Evolutionary conservation across 148 eudicot species (phyloP).

Genomic region (Fallopia convolvulus): DNA sequence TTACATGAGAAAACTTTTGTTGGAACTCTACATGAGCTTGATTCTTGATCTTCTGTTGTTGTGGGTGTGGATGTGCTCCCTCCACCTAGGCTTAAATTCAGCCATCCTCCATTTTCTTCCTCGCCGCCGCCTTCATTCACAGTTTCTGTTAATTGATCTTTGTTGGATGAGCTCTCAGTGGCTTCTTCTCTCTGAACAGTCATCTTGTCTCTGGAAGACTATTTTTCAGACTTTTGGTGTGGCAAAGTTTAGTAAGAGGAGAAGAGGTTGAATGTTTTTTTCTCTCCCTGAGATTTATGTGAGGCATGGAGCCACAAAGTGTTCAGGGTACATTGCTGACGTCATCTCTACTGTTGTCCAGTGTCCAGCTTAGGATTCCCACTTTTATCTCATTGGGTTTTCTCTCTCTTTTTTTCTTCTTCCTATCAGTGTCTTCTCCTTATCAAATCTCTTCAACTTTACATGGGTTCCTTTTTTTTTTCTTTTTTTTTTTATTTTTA

Average conservation of each 20-base stretch:
- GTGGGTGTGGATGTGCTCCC: background rate
- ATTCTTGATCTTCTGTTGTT: constrained; percentile 10
- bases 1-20: constrained; percentile 57
- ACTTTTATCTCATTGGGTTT: constrained; percentile 23
- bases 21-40: constrained; percentile 29
- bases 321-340: constrained; percentile 28
- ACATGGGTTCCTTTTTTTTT: background rate
- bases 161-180: constrained; percentile 19
- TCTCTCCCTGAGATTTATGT: constrained; percentile 14
- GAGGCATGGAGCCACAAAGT: constrained; percentile 27
- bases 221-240: background rate
- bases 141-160: constrained; percentile 18
- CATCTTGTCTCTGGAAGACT: constrained; percentile 16
- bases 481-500: too few species aligned
- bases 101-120: constrained; percentile 31
- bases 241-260: background rate
- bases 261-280: constrained; percentile 12
- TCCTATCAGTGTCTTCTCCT: constrained; percentile 11
- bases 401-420: constrained; percentile 14
- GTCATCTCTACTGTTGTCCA: constrained; percentile 36
- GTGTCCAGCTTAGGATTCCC: constrained; percentile 53
- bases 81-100: constrained; percentile 38
- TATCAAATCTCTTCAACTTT: constrained; percentile 25
- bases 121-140: constrained; percentile 9
- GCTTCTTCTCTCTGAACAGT: constrained; percentile 16